Conservation (phyloP, 1,139 yeast species). For the Saccharomyces hybrid region DNA sequence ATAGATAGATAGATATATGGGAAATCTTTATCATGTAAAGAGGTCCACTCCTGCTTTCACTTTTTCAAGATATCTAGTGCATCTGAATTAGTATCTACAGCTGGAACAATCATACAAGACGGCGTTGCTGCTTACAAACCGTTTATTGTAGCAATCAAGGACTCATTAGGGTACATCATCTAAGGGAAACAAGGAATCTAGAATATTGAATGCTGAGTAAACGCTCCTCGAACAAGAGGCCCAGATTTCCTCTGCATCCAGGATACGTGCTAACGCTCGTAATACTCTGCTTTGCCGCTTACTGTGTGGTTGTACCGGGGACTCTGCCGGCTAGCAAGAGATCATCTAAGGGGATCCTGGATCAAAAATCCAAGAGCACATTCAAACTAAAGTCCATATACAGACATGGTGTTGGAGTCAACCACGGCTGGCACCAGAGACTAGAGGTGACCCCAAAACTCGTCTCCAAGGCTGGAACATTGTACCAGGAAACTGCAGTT, state of each 20-base stretch:
- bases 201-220: background rate
- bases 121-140: background rate
- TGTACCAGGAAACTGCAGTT: background rate
- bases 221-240: background rate
- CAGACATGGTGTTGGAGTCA: slow-evolving; percentile 17
- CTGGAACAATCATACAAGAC: background rate
- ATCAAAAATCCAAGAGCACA: background rate
- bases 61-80: background rate
- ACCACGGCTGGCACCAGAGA: slow-evolving; percentile 10
- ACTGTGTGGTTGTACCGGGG: background rate
- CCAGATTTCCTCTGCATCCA: background rate
- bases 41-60: background rate
- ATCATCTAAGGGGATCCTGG: background rate
- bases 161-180: background rate
- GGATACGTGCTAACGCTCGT: background rate
- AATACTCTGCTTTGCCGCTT: background rate
- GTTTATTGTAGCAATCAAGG: background rate
- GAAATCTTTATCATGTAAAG: background rate
- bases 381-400: slow-evolving; percentile 15
- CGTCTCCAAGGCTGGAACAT: background rate
- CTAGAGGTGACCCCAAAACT: background rate
- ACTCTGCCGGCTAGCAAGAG: background rate
- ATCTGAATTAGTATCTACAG: background rate
- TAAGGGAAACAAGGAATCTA: background rate
- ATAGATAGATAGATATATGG: background rate